Evolutionary conservation across 2,329 filamentous ascomycete genomes (phyloP).

Genomic region (Beauveria bassiana): DNA sequence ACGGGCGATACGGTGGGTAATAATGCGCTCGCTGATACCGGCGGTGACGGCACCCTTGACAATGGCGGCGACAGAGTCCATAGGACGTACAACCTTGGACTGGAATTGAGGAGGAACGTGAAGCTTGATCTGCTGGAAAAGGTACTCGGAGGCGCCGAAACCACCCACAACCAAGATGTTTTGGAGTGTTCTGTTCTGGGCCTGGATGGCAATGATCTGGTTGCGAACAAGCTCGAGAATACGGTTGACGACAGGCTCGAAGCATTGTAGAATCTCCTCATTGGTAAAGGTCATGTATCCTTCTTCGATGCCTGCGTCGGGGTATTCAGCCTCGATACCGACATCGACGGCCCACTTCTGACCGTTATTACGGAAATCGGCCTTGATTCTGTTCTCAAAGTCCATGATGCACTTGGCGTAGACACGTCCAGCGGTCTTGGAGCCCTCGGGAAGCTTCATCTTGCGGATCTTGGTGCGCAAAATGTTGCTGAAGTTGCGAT

Average conservation of each 20-base stretch:
- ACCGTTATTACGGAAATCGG: conserved; percentile 97
- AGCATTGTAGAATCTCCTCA: conserved; percentile 97
- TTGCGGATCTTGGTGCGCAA: conserved; percentile 95
- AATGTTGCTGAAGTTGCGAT: conserved; percentile 98
- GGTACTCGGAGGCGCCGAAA: conserved; percentile 95
- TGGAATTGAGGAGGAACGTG: conserved; percentile 98
- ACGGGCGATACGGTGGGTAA: conserved; percentile 94
- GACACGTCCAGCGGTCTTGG: conserved; percentile 93
- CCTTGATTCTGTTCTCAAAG: conserved; percentile 99
- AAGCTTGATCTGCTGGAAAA: conserved; percentile 98
- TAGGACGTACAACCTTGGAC: conserved; percentile 93
- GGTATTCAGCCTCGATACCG: conserved; percentile 96
- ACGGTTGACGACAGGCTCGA: conserved; percentile 94
- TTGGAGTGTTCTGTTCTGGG: conserved; percentile 87
- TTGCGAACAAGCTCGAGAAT: conserved; percentile 94
- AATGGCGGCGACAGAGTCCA: conserved; percentile 98
- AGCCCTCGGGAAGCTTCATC: conserved; percentile 97
- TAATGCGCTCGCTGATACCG: conserved; percentile 92
- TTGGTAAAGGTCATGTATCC: conserved; percentile 99
- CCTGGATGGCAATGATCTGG: conserved; percentile 98
- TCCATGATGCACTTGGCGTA: conserved; percentile 99
- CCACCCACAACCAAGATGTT: conserved; percentile 97
- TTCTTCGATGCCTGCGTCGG: conserved; percentile 95
- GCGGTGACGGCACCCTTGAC: conserved; percentile 97
- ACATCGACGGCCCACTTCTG: conserved; percentile 99